Evolutionary conservation across 495 filamentous ascomycete species (phyloP).

Genomic region (Lophium mytilinum): DNA sequence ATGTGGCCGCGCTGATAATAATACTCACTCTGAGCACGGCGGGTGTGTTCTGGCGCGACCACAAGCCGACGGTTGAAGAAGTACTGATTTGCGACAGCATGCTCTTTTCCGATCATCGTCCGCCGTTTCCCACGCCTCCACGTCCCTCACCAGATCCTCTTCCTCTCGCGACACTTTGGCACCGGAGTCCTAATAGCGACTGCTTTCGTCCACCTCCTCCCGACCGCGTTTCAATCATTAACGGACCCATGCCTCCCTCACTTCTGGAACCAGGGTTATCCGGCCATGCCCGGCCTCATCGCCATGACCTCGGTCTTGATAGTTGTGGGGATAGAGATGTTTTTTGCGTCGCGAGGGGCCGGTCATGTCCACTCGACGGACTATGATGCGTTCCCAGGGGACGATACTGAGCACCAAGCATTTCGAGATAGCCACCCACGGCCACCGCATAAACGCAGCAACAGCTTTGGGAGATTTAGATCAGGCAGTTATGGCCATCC

Average conservation of each 20-base stretch:
- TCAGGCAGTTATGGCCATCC: constrained; percentile 9
- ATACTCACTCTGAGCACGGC: constrained; percentile 34
- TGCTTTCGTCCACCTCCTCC: constrained; percentile 41
- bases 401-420: background rate
- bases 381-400: constrained; percentile 15
- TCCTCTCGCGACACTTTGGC: constrained; percentile 41
- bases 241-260: constrained; percentile 39
- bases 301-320: constrained; percentile 35
- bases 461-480: constrained; percentile 26
- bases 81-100: constrained; percentile 21
- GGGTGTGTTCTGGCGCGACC: constrained; percentile 8
- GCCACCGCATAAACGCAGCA: constrained; percentile 9
- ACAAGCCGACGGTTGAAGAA: background rate
- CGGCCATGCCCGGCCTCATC: constrained; percentile 39
- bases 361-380: constrained; percentile 30
- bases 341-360: constrained; percentile 36
- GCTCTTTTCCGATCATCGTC: constrained; percentile 38
- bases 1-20: constrained; percentile 36
- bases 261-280: constrained; percentile 40
- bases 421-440: background rate
- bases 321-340: constrained; percentile 42
- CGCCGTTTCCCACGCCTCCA: constrained; percentile 33
- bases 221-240: constrained; percentile 37
- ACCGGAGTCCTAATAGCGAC: constrained; percentile 45
- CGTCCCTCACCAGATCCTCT: constrained; percentile 37